These are phyloP conservation scores for Xylaria nigripes DNA, from an alignment of 495 filamentous ascomycete species.

Conservation along the genomic window DNA sequence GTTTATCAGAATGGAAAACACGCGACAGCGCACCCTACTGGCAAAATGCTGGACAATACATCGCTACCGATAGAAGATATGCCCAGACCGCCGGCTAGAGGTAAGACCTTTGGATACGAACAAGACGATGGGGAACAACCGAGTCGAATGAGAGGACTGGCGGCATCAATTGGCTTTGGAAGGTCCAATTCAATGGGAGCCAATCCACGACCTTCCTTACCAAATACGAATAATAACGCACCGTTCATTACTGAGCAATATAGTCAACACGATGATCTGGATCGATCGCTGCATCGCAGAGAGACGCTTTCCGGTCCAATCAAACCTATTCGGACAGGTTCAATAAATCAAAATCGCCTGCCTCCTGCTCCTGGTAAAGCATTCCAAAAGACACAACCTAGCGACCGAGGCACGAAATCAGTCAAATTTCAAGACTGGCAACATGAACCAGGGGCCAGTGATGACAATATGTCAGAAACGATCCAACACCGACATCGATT, in stretches of 20 bases:
- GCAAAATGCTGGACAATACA: neutral
- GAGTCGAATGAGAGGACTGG: constrained; percentile 14
- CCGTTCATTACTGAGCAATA: neutral
- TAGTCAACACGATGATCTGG: constrained; percentile 2
- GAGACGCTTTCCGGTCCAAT: constrained; percentile 7
- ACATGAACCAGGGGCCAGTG: constrained; percentile 11
- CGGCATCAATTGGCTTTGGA: constrained; percentile 12
- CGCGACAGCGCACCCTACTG: neutral
- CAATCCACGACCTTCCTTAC: constrained; percentile 6
- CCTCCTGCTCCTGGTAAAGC: constrained; percentile 7
- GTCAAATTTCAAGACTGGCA: constrained; percentile 24
- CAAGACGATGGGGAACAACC: constrained; percentile 15
- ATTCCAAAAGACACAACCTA: constrained; percentile 5
- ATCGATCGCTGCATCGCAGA: constrained; percentile 9
- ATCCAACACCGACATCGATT: constrained; percentile 30
- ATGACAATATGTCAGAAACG: constrained; percentile 20
- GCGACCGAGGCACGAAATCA: constrained; percentile 17
- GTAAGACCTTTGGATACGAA: constrained; percentile 18
- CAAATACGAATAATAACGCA: neutral
- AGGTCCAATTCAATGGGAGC: constrained; percentile 12
- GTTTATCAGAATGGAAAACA: neutral
- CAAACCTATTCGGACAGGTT: constrained; percentile 1
- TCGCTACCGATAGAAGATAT: constrained; percentile 10
- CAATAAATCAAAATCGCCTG: constrained; percentile 11
- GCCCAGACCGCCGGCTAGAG: constrained; percentile 19